Evolutionary conservation across 2,329 filamentous ascomycete genomes (phyloP).

Genomic region (Massarina eburnea): DNA sequence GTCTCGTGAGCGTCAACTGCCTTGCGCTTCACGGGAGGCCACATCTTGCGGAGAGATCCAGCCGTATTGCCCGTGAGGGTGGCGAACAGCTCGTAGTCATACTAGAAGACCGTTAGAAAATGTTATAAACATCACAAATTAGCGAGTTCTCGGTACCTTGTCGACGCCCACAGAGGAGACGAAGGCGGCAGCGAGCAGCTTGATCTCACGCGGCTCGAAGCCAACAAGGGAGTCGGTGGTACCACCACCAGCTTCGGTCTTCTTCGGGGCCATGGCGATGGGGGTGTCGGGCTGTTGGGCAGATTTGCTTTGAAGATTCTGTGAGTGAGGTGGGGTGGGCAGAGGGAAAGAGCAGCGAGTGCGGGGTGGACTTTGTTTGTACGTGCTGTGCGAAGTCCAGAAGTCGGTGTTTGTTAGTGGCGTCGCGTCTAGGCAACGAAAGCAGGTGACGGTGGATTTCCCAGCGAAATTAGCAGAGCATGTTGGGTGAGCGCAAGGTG

Average conservation of each 20-base stretch:
- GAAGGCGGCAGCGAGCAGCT: slow-evolving; percentile 35
- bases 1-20: slow-evolving; percentile 22
- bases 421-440: too few species aligned
- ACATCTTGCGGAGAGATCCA: slow-evolving; percentile 38
- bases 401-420: too few species aligned
- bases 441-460: not conserved
- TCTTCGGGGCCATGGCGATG: slow-evolving; percentile 32
- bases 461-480: too few species aligned
- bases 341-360: too few species aligned
- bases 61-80: slow-evolving; percentile 30
- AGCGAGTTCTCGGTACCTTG: slow-evolving; percentile 22
- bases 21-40: slow-evolving; percentile 35
- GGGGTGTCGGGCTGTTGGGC: not conserved
- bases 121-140: not conserved
- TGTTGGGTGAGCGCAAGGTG: too few species aligned
- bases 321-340: not conserved
- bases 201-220: slow-evolving; percentile 28
- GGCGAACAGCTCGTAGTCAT: slow-evolving; percentile 33
- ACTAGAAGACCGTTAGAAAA: slow-evolving; percentile 15
- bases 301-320: not conserved
- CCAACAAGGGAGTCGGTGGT: slow-evolving; percentile 13
- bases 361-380: not conserved
- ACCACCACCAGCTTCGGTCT: slow-evolving; percentile 14
- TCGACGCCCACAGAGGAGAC: slow-evolving; percentile 25
- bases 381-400: not conserved